Evolutionary conservation across 257 asterid species (phyloP).

Genomic region (Nicotiana benthamiana): DNA sequence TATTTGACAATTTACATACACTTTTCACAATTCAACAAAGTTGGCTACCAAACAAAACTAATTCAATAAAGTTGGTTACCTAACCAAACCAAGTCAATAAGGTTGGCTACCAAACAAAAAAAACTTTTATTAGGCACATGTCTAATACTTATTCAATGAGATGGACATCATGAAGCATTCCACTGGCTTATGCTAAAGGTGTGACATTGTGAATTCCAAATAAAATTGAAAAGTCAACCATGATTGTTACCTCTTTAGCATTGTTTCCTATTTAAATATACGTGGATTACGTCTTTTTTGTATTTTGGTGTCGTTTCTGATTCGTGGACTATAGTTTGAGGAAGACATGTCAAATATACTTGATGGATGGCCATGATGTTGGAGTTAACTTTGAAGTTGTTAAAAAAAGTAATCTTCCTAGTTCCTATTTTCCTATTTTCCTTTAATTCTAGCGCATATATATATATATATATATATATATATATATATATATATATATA

Average conservation of each 20-base stretch:
- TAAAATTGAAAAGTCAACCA: neutral
- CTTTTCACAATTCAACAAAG: no score
- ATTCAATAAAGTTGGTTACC: no score
- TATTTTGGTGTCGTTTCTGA: neutral
- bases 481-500: no score
- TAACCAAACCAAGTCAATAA: no score
- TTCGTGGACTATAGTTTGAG: neutral
- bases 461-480: no score
- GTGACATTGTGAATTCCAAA: neutral
- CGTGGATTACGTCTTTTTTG: neutral
- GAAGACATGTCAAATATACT: neutral
- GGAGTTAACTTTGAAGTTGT: neutral
- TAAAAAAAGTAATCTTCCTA: neutral
- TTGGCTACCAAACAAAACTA: no score
- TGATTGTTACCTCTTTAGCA: neutral
- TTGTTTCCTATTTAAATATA: neutral
- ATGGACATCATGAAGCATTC: no score
- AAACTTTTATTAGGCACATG: no score
- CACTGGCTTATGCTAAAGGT: neutral
- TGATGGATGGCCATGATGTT: neutral
- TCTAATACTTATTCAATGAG: no score
- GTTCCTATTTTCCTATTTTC: neutral
- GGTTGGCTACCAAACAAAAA: no score
- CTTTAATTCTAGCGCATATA: no score
- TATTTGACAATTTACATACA: no score